A percentile compares a stretch with the other conserved stretches of the same genome.
These are phyloP conservation scores for Fusarium continuum DNA, from an alignment of 2,329 filamentous ascomycete genomes.

Conservation along the genomic window DNA sequence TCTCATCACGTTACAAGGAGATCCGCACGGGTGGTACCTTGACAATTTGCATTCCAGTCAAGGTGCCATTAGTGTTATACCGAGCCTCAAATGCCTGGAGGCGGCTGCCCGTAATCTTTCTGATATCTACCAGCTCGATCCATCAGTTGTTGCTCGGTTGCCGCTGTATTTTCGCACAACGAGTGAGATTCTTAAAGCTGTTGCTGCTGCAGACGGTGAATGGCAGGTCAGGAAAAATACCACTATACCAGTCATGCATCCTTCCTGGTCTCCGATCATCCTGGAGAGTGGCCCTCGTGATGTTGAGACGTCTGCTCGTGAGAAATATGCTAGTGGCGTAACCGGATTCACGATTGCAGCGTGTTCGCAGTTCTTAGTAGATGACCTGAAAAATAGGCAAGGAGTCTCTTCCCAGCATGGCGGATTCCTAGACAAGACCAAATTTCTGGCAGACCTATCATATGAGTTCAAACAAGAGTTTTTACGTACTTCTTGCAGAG, in stretches of 20 bases:
- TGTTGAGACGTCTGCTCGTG: neutral
- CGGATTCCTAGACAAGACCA: rapidly evolving
- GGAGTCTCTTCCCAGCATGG: rapidly evolving
- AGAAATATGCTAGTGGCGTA: neutral
- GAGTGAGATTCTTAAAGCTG: rapidly evolving
- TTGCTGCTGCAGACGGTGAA: neutral
- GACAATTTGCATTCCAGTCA: neutral
- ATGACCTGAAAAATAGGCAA: neutral
- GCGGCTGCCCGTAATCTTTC: neutral
- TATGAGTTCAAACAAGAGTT: neutral
- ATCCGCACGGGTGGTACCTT: neutral
- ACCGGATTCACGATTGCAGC: neutral
- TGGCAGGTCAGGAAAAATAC: neutral
- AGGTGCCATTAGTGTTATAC: neutral
- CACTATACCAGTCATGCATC: neutral
- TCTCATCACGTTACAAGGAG: neutral
- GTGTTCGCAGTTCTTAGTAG: neutral
- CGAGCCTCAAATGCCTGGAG: neutral
- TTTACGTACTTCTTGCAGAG: neutral
- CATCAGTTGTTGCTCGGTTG: neutral
- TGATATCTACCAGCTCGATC: neutral
- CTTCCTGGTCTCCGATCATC: neutral
- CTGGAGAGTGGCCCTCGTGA: rapidly evolving
- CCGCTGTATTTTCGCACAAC: neutral
- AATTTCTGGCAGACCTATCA: neutral